Evolutionary conservation across 139 green algal genomes (phyloP), one percentile per base, ranked within the genome.

Genomic region (Bryopsis sp.): DNA sequence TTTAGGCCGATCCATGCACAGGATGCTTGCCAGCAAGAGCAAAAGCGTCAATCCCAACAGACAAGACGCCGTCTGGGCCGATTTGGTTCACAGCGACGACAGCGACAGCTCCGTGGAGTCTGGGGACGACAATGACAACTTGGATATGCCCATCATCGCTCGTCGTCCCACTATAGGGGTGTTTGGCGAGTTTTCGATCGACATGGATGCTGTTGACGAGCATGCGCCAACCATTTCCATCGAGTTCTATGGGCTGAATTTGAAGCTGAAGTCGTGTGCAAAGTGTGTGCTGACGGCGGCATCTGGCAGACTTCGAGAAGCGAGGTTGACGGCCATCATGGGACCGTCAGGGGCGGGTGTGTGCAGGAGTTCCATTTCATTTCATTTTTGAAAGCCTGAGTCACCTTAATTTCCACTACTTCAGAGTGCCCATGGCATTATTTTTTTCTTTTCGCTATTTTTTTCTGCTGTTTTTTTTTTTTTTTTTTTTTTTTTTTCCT

Each of bases 301-400:
- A 3, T 65, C 58, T 43, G 58, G 58, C 3, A 65, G 43, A 39
- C 43, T 65, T 22, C 15, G 43, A 22, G 8, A 31, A 39, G 22
- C 58, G 4, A 65, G 43, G 28, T 43, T 65, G n/a, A 65, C 58
- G 4, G 58, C 28, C 31, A 5, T 65, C 29, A 65, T 65, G 58
- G 58, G 58, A 24, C 58, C 58, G n/a, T 65, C 58, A 3, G 58
- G 58, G 26, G 39, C 32, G 8, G 58, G 50, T 61, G 33, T 8
- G n/a, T n/a, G n/a, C n/a, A n/a, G n/a, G n/a, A n/a, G n/a, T n/a
- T n/a, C n/a, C n/a, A n/a, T n/a, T n/a, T n/a, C n/a, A n/a, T n/a
- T n/a, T n/a, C n/a, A n/a, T n/a, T n/a, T n/a, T n/a, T n/a, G n/a
- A n/a, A n/a, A n/a, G n/a, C n/a, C n/a, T n/a, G n/a, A n/a, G n/a